A percentile compares a stretch with the other conserved stretches of the same genome.
Conservation (phyloP, 805 yeast genomes). For the Lipomyces orientalis region DNA sequence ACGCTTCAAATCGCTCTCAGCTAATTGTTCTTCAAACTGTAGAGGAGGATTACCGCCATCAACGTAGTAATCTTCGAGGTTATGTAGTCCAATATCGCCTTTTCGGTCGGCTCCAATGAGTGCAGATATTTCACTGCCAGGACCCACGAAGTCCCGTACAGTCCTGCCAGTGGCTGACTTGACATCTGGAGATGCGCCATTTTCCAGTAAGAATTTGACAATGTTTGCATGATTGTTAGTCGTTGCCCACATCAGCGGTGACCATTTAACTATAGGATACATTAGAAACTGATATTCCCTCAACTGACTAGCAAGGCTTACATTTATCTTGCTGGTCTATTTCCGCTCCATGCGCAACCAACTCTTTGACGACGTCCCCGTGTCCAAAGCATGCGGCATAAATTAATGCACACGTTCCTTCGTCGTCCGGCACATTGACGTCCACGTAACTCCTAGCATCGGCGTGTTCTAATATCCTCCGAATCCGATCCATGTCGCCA, state of each 20-base stretch:
- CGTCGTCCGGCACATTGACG: slow-evolving; percentile 46
- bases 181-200: slow-evolving; percentile 67
- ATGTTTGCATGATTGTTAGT: slow-evolving; percentile 62
- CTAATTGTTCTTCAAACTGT: slow-evolving; percentile 17
- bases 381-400: slow-evolving; percentile 52
- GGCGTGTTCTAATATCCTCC: slow-evolving; percentile 42
- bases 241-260: slow-evolving; percentile 85
- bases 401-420: slow-evolving; percentile 49
- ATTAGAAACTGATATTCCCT: background rate
- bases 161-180: slow-evolving; percentile 51
- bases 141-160: slow-evolving; percentile 64
- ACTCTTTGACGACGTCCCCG: slow-evolving; percentile 45
- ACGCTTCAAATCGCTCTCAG: slow-evolving; percentile 34
- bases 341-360: slow-evolving; percentile 47
- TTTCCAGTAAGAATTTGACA: slow-evolving; percentile 61
- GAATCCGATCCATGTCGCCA: slow-evolving; percentile 44
- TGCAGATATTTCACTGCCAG: slow-evolving; percentile 61
- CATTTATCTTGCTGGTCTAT: slow-evolving; percentile 47
- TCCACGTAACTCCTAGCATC: slow-evolving; percentile 41
- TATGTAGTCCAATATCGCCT: slow-evolving; percentile 16
- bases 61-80: slow-evolving; percentile 40
- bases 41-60: slow-evolving; percentile 32
- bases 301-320: slow-evolving; percentile 10
- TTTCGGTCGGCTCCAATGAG: slow-evolving; percentile 49
- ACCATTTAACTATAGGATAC: slow-evolving; percentile 45